A percentile compares a stretch with the other conserved stretches of the same genome.
Conservation (phyloP, 495 filamentous ascomycete genomes). For the Aspergillus affinis region DNA sequence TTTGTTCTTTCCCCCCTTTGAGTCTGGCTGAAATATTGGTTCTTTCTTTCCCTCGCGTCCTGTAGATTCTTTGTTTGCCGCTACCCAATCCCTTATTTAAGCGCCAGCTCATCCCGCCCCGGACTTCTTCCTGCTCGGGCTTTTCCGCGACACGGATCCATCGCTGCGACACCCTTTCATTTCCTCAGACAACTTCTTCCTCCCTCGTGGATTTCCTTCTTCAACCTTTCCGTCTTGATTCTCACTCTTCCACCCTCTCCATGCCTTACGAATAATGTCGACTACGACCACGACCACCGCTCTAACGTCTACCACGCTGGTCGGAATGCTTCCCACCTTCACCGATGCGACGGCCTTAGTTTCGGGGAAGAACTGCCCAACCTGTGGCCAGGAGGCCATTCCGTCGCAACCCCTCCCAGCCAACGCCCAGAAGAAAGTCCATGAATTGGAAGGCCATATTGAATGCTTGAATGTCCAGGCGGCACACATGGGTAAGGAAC, state of each 20-base stretch:
- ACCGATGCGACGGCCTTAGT: conserved; percentile 27
- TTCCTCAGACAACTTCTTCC: conserved; percentile 8
- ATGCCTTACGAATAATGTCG: conserved; percentile 22
- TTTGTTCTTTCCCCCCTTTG: no score
- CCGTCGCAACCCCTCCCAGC: conserved; percentile 28
- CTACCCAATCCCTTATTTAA: neutral
- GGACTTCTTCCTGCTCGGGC: neutral
- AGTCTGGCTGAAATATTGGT: neutral
- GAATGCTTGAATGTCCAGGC: conserved; percentile 72
- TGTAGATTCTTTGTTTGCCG: neutral
- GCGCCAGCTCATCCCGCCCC: neutral
- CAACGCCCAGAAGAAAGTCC: conserved; percentile 66
- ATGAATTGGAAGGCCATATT: conserved; percentile 81
- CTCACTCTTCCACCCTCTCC: neutral
- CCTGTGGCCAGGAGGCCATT: conserved; percentile 46
- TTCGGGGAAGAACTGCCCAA: conserved; percentile 41
- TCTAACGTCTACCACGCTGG: conserved; percentile 36
- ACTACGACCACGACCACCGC: conserved; percentile 33
- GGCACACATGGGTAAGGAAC: conserved; percentile 61
- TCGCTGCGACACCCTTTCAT: conserved; percentile 15
- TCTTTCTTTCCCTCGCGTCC: neutral
- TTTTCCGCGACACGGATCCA: conserved; percentile 11
- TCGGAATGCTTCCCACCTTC: conserved; percentile 35
- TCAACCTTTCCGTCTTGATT: neutral
- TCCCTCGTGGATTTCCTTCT: conserved; percentile 1